phyloP scores from a whole-genome alignment of 306 rosid genomes.

The Prunus persica region DNA sequence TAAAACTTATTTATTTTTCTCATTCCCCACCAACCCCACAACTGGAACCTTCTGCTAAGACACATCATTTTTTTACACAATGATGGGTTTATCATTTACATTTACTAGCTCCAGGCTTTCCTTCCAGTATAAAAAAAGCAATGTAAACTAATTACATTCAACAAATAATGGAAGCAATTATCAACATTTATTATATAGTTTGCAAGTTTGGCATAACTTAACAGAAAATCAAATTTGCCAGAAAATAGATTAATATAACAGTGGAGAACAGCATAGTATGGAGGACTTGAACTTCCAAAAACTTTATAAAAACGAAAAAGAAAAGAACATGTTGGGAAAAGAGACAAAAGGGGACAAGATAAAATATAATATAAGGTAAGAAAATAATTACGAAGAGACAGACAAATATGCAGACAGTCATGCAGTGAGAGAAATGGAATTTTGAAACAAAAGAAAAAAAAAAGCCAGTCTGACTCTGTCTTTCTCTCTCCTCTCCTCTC shows the following conservation, averaged over 20 bases:
- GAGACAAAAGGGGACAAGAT: background rate
- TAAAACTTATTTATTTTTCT: background rate
- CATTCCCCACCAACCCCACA: too few relatives aligned
- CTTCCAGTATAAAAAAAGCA: too few relatives aligned
- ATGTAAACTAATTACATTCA: too few relatives aligned
- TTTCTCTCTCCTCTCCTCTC: too few relatives aligned
- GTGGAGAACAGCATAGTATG: background rate
- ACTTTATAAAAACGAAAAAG: slow-evolving; percentile 14
- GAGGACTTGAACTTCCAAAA: background rate
- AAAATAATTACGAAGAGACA: slow-evolving; percentile 12
- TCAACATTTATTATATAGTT: too few relatives aligned
- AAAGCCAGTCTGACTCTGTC: background rate
- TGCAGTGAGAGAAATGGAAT: background rate
- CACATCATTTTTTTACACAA: background rate
- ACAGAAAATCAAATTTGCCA: background rate
- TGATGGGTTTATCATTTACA: too few relatives aligned
- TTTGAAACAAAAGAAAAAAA: background rate
- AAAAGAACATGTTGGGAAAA: background rate
- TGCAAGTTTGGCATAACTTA: too few relatives aligned
- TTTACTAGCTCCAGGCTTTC: too few relatives aligned
- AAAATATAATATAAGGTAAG: background rate
- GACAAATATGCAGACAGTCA: background rate
- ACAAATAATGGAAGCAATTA: too few relatives aligned
- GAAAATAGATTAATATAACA: background rate
- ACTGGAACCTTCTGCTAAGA: background rate